phyloP scores from a whole-genome alignment of 225 moss, liverwort and hornwort genomes.

The Sphagnum contortum region DNA sequence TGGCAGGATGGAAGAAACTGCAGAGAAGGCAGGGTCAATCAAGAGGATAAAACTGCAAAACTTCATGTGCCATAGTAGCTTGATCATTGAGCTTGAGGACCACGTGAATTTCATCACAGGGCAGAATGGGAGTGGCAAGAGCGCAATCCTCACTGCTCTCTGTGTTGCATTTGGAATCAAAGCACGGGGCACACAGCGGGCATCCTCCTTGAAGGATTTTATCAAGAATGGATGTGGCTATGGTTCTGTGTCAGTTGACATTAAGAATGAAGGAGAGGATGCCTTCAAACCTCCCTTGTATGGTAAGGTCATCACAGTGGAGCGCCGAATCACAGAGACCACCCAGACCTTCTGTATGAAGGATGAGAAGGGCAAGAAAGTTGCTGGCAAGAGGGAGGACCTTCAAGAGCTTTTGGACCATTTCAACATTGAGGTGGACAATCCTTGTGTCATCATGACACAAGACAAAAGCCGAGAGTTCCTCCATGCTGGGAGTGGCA shows the following conservation, averaged over 20 bases:
- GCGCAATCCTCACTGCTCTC: constrained; percentile 91
- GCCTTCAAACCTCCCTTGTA: constrained; percentile 64
- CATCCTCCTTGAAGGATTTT: constrained; percentile 80
- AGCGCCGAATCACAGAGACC: constrained; percentile 65
- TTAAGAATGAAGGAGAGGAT: constrained; percentile 81
- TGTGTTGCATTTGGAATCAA: constrained; percentile 95
- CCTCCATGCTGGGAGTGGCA: constrained; percentile 74
- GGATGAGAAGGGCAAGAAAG: constrained; percentile 55
- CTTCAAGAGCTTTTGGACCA: constrained; percentile 84
- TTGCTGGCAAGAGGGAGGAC: constrained; percentile 70
- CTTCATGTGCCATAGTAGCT: constrained; percentile 87
- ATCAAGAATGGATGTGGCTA: constrained; percentile 77
- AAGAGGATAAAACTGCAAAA: constrained; percentile 69
- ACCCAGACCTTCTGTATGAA: constrained; percentile 57
- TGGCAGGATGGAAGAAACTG: no score
- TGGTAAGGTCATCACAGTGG: constrained; percentile 67
- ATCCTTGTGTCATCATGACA: constrained; percentile 95
- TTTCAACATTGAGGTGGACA: constrained; percentile 97
- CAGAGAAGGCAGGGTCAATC: constrained; percentile 62
- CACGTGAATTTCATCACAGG: constrained; percentile 97
- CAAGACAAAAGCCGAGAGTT: constrained; percentile 98
- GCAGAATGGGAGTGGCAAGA: constrained; percentile 98
- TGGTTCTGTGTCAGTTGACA: constrained; percentile 59
- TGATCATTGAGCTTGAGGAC: constrained; percentile 60
- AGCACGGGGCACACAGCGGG: constrained; percentile 92